phyloP scores from a whole-genome alignment of 2,329 filamentous ascomycete genomes.

The Pseudohalonectria lignicola region DNA sequence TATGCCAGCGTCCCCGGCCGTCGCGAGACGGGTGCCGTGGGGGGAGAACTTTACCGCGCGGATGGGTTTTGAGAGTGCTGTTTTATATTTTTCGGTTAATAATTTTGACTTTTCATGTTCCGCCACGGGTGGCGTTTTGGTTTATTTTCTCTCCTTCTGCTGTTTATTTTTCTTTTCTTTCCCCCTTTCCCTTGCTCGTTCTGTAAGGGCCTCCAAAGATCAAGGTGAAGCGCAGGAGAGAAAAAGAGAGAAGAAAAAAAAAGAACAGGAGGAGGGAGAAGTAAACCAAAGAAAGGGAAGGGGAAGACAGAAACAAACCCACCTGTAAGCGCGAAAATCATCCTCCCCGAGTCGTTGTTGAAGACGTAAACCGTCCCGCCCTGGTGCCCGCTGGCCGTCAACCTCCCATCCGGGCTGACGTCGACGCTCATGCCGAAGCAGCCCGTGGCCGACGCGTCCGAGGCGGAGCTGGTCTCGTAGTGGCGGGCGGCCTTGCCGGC shows the following conservation, averaged over 20 bases:
- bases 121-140: no score
- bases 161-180: no score
- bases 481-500: constrained; percentile 44
- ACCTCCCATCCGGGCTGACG: constrained; percentile 65
- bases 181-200: no score
- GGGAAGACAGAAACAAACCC: no score
- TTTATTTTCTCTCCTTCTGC: no score
- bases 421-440: constrained; percentile 87
- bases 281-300: neutral
- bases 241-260: no score
- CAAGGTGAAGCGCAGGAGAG: no score
- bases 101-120: no score
- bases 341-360: constrained; percentile 77
- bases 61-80: constrained; percentile 77
- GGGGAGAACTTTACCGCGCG: constrained; percentile 83
- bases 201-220: no score
- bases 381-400: constrained; percentile 87
- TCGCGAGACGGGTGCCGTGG: constrained; percentile 71
- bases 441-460: constrained; percentile 32
- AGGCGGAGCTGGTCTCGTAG: constrained; percentile 58
- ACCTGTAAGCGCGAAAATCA: no score
- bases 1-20: constrained; percentile 77
- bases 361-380: constrained; percentile 90
- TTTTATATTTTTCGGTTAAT: no score
- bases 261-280: no score